Base-by-base conservation (phyloP, 140 eudicot species). In the Cichorium intybus region DNA sequence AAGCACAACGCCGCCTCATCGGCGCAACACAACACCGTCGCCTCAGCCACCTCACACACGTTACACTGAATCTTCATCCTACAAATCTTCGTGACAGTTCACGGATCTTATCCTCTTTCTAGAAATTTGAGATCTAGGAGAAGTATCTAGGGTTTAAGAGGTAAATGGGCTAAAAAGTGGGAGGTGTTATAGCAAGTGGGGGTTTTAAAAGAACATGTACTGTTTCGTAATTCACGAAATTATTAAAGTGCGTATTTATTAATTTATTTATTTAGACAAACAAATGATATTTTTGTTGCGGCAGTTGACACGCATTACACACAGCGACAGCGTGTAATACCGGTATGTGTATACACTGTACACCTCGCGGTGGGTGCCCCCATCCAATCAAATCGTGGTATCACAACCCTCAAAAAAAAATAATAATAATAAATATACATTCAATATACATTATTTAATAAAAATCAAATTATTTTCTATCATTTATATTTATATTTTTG, bases 1-100 rank as follows among this genome's bases (percentile, higher is more conserved):
- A 49, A 70, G 55, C 96, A 87, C 60, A 91, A 80, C 27, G 95
- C 95, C 47, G 96, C 97, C 80, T 91, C 96, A 23, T 91, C 97
- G 17, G 95, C 97, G 69, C 95, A 90, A 67, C 97, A 90, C 14
- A 90, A 41, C 66, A 86, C 92, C 47, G 35, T 62, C 22, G 89
- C 93, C 73, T 86, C 97, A 72, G 87, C 95, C 41, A 51, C 62
- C 62, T 81, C 93, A 47, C 97, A 90, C 5, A 80, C 97, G 85
- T 69, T 81, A 37, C 97, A 90, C 87, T 86, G 93, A 68, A 90
- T 90, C 87, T 90, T 90, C 97, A 81, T 89, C 72, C 24, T 28
- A 16, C 55, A 37, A 10, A 46, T 69, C 16, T 17, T 6, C 49
- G 10, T 45, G 9, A 15, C 3, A 28, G 27, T 57, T 48, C 22